Conservation (phyloP, 2,329 filamentous ascomycete genomes). For the Ceratocystis destructans region DNA sequence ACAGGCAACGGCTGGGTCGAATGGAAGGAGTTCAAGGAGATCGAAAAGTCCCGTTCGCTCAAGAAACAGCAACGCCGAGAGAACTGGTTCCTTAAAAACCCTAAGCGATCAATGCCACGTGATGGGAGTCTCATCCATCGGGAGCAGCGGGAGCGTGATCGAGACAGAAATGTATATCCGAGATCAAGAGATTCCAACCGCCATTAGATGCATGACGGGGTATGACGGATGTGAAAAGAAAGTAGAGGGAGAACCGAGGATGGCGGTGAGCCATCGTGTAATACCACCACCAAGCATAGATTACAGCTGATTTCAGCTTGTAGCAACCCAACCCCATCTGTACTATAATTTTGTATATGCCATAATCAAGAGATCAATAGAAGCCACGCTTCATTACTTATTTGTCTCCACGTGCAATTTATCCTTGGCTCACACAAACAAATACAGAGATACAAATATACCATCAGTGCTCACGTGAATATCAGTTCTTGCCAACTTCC, state of each 20-base stretch:
- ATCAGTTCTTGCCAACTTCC: background rate
- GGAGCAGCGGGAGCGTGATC: background rate
- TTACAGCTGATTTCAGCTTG: background rate
- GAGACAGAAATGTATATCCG: background rate
- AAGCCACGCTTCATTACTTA: background rate
- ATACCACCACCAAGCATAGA: background rate
- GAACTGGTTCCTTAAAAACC: slow-evolving; percentile 6
- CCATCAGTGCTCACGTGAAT: background rate
- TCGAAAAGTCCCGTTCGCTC: background rate
- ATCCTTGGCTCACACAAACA: background rate
- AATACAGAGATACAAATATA: background rate
- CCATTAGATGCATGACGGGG: background rate
- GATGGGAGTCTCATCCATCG: background rate
- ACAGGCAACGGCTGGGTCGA: slow-evolving; percentile 14
- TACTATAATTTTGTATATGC: background rate
- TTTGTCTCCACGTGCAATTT: no score
- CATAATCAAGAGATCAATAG: background rate
- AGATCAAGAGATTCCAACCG: background rate
- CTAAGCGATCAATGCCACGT: background rate
- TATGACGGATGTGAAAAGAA: background rate
- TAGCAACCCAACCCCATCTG: background rate
- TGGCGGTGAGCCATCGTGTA: background rate
- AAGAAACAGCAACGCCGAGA: slow-evolving; percentile 6
- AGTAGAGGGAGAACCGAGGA: background rate
- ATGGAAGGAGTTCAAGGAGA: slow-evolving; percentile 13